Conservation (phyloP, 805 yeast species). For the Cyberlindnera euphorbiiphila region DNA sequence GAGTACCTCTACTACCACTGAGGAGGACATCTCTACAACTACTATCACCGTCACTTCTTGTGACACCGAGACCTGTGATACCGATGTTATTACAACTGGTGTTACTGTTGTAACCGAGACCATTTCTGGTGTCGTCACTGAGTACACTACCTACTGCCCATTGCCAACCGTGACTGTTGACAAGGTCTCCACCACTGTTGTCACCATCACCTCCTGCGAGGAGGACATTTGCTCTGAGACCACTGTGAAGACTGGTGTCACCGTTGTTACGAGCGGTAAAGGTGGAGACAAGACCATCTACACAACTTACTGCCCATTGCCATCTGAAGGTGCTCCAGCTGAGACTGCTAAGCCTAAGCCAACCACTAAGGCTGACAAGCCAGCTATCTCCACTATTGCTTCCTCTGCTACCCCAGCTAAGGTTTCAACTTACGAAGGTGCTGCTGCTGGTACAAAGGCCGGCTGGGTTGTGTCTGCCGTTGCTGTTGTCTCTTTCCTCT, state of each 20-base stretch:
- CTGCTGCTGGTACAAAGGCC: slow-evolving; percentile 21
- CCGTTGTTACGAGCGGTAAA: slow-evolving; percentile 31
- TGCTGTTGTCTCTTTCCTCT: slow-evolving; percentile 27
- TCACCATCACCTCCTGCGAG: slow-evolving; percentile 6
- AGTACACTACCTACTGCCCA: slow-evolving; percentile 26
- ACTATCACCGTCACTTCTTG: slow-evolving; percentile 27
- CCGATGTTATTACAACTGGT: slow-evolving; percentile 26
- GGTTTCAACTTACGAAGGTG: slow-evolving; percentile 15
- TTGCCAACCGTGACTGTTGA: slow-evolving; percentile 15
- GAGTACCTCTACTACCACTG: slow-evolving; percentile 29
- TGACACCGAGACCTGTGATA: slow-evolving; percentile 15
- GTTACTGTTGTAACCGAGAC: slow-evolving; percentile 31
- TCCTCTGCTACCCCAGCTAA: slow-evolving; percentile 7
- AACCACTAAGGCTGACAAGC: neutral
- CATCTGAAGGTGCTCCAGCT: neutral
- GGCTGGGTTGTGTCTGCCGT: slow-evolving; percentile 15
- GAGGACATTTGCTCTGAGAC: slow-evolving; percentile 16
- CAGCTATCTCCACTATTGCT: neutral
- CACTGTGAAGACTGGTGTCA: slow-evolving; percentile 28
- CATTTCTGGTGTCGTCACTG: slow-evolving; percentile 18
- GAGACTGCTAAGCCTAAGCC: neutral
- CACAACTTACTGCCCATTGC: neutral
- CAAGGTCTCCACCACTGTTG: slow-evolving; percentile 17
- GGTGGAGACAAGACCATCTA: too few relatives aligned
- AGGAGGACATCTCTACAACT: slow-evolving; percentile 14